Base-by-base conservation (phyloP, 1,139 yeast species). In the Yamadazyma triangularis region DNA sequence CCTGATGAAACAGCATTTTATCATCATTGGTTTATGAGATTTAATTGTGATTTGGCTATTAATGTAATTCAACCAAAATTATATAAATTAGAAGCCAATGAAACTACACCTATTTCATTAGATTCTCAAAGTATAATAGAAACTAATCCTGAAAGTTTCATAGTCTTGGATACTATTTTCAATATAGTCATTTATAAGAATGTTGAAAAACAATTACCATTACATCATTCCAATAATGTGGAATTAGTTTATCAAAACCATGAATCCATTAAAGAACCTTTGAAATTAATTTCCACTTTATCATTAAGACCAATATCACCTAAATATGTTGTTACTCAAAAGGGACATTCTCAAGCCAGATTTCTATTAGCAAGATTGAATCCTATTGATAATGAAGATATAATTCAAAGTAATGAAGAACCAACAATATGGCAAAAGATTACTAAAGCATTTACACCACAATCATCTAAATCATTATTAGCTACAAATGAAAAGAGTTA, bases 1-100 rank as follows among this genome's bases (percentile, higher is more conserved):
- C 73, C 73, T 0, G 73, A 66, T 35, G 72, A 66, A 43, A 64
- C 69, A 4, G 65, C 71, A 2, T 56, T 39, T 36, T 50, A 60
- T 38, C 70, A 64, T 34, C 50, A 53, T 18, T 50, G 58, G 53
- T 63, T 60, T 33, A 33, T 48, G 34, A 48, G 37, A 26, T 36
- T 52, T 26, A 39, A 44, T 10, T 31, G 38, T 6, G 36, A 41
- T 1, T 30, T 33, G 6, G 51, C 66, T 2, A 27, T 46, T 8
- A 36, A 32, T 8, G 54, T 52, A 15, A 58, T 66, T 14, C 44
- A 48, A 25, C 72, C 73, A 0, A 33, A 33, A 10, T 36, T 64
- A 10, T 56, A 50, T 38, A 33, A 41, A 14, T 13, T 34, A 0
- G 36, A 26, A 3, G 36, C 29, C 1, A 30, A 28, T 1, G 30